Conservation (phyloP, 2,329 filamentous ascomycete species). For the Ascosphaera acerosa region DNA sequence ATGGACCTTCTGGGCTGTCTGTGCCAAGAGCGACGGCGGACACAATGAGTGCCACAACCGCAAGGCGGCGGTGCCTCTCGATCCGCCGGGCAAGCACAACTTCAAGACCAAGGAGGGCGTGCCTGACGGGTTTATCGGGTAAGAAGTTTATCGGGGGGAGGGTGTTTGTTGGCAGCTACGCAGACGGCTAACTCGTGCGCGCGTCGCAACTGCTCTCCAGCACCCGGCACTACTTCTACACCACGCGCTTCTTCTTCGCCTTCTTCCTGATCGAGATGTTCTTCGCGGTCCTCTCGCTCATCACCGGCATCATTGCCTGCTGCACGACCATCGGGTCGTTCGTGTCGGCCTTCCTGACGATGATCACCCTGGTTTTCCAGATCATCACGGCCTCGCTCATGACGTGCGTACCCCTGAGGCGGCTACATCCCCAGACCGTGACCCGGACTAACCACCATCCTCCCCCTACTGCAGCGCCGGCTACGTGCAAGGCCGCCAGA, state of each 20-base stretch:
- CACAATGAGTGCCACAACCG: constrained; percentile 38
- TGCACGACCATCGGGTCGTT: constrained; percentile 27
- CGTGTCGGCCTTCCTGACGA: constrained; percentile 26
- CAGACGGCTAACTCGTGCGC: constrained; percentile 11
- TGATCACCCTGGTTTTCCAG: constrained; percentile 33
- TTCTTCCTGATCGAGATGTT: constrained; percentile 69
- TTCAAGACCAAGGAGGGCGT: constrained; percentile 31
- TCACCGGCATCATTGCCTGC: constrained; percentile 22
- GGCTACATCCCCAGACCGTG: constrained; percentile 1
- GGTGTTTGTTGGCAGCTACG: constrained; percentile 4
- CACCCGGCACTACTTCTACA: constrained; percentile 45
- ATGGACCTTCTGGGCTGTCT: constrained; percentile 84
- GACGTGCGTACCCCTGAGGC: constrained; percentile 27
- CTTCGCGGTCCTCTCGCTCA: constrained; percentile 30
- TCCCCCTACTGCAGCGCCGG: constrained; percentile 23
- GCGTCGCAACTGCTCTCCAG: constrained; percentile 12
- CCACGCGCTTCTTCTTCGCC: constrained; percentile 81
- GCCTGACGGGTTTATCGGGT: constrained; percentile 29
- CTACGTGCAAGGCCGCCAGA: constrained; percentile 30
- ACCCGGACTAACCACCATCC: constrained; percentile 6
- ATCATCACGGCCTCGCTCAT: constrained; percentile 30
- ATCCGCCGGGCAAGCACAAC: constrained; percentile 27
- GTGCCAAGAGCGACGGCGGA: constrained; percentile 30
- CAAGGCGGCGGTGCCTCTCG: constrained; percentile 41
- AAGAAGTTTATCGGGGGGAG: constrained; percentile 8